These are phyloP conservation scores for Afroboletus lepidellus DNA, from an alignment of 1,284 basidiomycete genomes.

Conservation along the genomic window DNA sequence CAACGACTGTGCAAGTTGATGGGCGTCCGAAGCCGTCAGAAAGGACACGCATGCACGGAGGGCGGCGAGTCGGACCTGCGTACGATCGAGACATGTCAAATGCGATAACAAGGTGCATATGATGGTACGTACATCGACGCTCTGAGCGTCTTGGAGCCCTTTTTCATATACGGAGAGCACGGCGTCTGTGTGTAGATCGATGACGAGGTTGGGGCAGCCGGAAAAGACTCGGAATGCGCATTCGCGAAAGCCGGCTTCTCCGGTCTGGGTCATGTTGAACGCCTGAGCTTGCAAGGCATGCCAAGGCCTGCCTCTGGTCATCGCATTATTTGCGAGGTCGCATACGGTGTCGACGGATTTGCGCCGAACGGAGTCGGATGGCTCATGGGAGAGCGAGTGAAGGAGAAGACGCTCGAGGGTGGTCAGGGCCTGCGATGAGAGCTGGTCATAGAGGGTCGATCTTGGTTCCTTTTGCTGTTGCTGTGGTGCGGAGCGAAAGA, in stretches of 20 bases:
- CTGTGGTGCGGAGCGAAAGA: constrained; percentile 54
- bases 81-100: neutral
- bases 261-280: constrained; percentile 59
- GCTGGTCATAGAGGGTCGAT: constrained; percentile 67
- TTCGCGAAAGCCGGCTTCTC: constrained; percentile 42
- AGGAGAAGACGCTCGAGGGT: constrained; percentile 71
- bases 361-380: constrained; percentile 52
- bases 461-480: constrained; percentile 37
- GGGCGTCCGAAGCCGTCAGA: constrained; percentile 53
- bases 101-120: neutral
- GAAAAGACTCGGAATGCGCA: constrained; percentile 61
- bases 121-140: constrained; percentile 52
- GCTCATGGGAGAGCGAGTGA: constrained; percentile 63
- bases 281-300: constrained; percentile 70
- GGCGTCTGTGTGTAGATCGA: constrained; percentile 67
- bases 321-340: constrained; percentile 70
- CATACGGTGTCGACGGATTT: constrained; percentile 72
- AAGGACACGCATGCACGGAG: constrained; percentile 64
- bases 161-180: constrained; percentile 62
- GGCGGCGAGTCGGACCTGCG: constrained; percentile 50
- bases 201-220: constrained; percentile 66
- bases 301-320: constrained; percentile 73
- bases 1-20: constrained; percentile 56
- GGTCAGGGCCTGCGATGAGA: constrained; percentile 60
- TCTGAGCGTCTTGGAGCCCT: constrained; percentile 62